Base-by-base conservation (phyloP, 148 eudicot genomes). In the Bassia scoparia region DNA sequence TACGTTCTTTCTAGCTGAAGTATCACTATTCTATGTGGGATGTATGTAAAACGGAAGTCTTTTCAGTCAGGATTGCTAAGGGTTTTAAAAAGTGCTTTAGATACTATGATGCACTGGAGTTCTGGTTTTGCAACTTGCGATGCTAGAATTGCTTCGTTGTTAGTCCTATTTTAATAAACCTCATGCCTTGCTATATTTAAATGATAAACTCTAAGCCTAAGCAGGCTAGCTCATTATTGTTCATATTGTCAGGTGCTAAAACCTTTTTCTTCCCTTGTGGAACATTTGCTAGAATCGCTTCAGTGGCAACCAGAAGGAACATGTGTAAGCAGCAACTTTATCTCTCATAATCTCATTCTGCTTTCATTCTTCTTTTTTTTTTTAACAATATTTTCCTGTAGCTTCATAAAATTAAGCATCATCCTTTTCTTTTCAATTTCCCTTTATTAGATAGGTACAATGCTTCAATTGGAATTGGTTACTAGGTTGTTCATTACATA, bases 191-290 rank as follows among this genome's bases (percentile, higher is more conserved):
- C 15, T 27, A 43, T 60, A 46, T 12, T 59, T 30, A 43, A 48
- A 21, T 61, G 31, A 16, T 73, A 62, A 62, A 10, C 8, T 69
- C 13, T 5, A 62, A 53, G 14, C 35, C 67, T 35, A 8, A 31
- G 21, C 23, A 41, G 33, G 33, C 30, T 8, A 41, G 50, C 31
- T 66, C 11, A 37, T 66, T 66, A 34, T 24, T 66, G 69, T 69
- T 72, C 49, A 54, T 34, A 18, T 68, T 66, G 33, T 81, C 90
- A 96, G 99, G 99, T 84, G 27, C 89, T 65, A 92, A 90, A 81
- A 96, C 97, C 35, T 76, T 79, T 54, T 81, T 92, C 76, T 96
- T 61, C 68, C 97, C 99, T 31, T 96, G 99, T 82, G 88, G 89
- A 38, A 92, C 97, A 53, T 81, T 92, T 76, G 87, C 99, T 7